A percentile compares a stretch with the other conserved stretches of the same genome.
phyloP scores from a whole-genome alignment of 495 filamentous ascomycete genomes.

The Cercophora scortea region DNA sequence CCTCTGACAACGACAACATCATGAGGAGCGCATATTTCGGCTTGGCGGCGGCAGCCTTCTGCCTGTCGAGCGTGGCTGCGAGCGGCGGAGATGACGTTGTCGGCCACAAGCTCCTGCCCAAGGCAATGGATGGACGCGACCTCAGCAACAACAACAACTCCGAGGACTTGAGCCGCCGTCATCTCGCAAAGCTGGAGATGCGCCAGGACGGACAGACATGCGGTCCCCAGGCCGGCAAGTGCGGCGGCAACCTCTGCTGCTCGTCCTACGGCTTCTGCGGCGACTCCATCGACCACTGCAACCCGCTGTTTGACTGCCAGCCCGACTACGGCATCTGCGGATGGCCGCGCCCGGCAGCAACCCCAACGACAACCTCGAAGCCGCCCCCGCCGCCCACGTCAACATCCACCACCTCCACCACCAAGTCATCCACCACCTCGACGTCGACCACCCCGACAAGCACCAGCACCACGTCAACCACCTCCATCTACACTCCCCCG shows the following conservation, averaged over 20 bases:
- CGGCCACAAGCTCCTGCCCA: slow-evolving; percentile 1
- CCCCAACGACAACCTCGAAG: slow-evolving; percentile 8
- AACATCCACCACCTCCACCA: slow-evolving; percentile 1
- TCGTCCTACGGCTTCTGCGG: slow-evolving; percentile 45
- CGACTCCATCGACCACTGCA: slow-evolving; percentile 39
- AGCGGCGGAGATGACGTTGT: background rate
- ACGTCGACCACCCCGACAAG: background rate
- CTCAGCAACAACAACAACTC: background rate
- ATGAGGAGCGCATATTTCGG: slow-evolving; percentile 19
- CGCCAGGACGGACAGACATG: slow-evolving; percentile 15
- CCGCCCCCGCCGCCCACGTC: background rate
- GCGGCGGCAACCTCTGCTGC: slow-evolving; percentile 27
- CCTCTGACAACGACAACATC: background rate
- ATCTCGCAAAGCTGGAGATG: slow-evolving; percentile 4
- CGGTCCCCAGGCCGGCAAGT: slow-evolving; percentile 13
- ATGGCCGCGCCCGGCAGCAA: slow-evolving; percentile 13
- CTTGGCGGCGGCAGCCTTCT: slow-evolving; percentile 12
- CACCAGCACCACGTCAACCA: background rate
- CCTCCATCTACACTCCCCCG: background rate
- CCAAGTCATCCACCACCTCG: background rate
- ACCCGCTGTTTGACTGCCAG: slow-evolving; percentile 41
- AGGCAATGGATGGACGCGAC: background rate
- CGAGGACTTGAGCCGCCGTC: background rate
- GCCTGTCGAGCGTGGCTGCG: slow-evolving; percentile 7
- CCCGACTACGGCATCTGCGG: slow-evolving; percentile 31